Evolutionary conservation across 2,329 filamentous ascomycete species (phyloP), one percentile per base, ranked within the genome.

Genomic region (Chrysosporium keratinophilum): DNA sequence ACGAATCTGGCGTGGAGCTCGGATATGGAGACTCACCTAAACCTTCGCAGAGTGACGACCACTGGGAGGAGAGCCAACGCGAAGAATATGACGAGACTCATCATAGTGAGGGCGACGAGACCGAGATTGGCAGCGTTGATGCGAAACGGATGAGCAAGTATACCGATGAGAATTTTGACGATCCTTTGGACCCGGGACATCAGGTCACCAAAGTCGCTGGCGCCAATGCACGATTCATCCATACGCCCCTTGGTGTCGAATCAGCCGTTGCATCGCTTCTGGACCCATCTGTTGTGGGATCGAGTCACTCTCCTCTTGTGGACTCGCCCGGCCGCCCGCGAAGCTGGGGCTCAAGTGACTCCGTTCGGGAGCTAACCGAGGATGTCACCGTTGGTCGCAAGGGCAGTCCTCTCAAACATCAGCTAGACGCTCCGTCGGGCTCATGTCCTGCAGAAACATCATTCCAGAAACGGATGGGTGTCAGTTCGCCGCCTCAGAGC

Each of bases 181-280:
- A 70, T 39, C 68, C 74, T 42, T 74, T 83, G 59, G 75, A 79
- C 33, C 76, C 82, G 19, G 83, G 82, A 33, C 85, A 87, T 61
- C 80, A 87, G 54, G 81, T 95, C 23, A 81, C 79, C 31, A 81
- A 79, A 17, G 84, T 79, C 23, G 80, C 80, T 45, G 85, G 78
- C 41, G 82, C 83, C 10, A 95, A 87, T 61, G 84, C 88, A 1
- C 78, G 87, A 60, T 84, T 88, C 63, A 78, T 94, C 2, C 82
- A 89, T 61, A 83, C 81, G 1, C 81, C 80, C 1, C 65, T 82
- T 34, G 88, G 80, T 1, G 83, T 95, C 0, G 90, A 96, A 68
- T 96, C 90, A 12, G 87, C 86, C 9, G 90, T 97, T 10, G 91
- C 91, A 6, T 96, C 90, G 14, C 74, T 97, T 5, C 85, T 93